Conservation (phyloP, 2,329 filamentous ascomycete species). For the Parascedosporium putredinis region DNA sequence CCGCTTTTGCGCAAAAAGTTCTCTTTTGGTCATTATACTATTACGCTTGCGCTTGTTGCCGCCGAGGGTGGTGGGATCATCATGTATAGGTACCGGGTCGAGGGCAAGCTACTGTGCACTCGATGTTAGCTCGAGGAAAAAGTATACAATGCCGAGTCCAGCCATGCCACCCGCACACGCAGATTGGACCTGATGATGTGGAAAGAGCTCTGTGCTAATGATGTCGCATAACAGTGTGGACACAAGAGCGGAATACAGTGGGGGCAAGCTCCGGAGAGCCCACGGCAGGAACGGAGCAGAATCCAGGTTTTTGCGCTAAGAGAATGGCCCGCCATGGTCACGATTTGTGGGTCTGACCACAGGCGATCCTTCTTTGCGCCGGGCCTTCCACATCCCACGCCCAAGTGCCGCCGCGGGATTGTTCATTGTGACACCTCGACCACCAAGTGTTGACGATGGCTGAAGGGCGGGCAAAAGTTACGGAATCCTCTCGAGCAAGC, state of each 20-base stretch:
- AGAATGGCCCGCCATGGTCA: background rate
- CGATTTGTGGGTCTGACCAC: background rate
- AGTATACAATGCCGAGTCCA: background rate
- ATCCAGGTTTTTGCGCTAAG: background rate
- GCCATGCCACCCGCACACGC: too few species aligned
- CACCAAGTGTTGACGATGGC: too few species aligned
- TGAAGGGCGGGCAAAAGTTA: too few species aligned
- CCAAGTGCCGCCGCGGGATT: background rate
- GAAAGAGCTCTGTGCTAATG: too few species aligned
- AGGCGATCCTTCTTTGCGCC: background rate
- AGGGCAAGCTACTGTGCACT: background rate
- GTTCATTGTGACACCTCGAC: background rate
- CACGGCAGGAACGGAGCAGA: background rate
- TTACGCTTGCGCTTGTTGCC: background rate
- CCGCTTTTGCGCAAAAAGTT: too few species aligned
- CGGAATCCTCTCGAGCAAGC: too few species aligned
- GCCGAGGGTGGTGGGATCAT: background rate
- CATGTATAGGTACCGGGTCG: background rate
- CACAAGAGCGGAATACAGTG: background rate
- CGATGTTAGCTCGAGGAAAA: background rate
- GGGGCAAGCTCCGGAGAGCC: background rate
- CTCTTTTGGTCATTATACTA: too few species aligned
- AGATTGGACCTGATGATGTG: too few species aligned
- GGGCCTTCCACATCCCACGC: background rate
- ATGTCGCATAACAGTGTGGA: background rate